Base-by-base conservation (phyloP, 495 filamentous ascomycete species). In the Aspergillus wentii region DNA sequence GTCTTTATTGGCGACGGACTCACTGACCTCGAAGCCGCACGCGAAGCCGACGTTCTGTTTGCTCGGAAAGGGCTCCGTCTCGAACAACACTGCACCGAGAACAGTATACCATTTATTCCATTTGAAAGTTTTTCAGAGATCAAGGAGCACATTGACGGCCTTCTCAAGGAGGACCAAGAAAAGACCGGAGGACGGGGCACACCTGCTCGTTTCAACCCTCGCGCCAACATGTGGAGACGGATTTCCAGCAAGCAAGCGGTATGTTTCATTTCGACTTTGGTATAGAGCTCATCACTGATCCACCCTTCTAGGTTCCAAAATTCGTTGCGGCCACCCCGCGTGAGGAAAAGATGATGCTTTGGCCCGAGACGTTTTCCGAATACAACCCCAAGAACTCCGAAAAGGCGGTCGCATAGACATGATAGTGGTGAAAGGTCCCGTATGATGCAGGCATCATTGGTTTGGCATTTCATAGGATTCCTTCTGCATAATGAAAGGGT, bases 1-100 rank as follows among this genome's bases (percentile, higher is more conserved):
- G 64, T 88, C 27, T 89, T 88, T 56, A 85, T 87, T 45, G 83
- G 85, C 34, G 85, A 88, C 56, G 85, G 85, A 2, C 81, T 89
- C 11, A 85, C 80, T 5, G 84, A 87, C 48, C 74, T 88, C 6
- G 72, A 84, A 0, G 84, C 84, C 11, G 82, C 84, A 0, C 69
- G 79, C 22, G 74, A 88, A 44, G 84, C 84, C 8, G 85, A 88
- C 52, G 81, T 88, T 1, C 74, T 88, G 20, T 89, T 89, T 47
- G 83, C 84, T 3, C 71, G 83, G 1, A 69, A 71, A 17, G 82
- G 83, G 4, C 62, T 88, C n/a, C 59, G 77, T 1, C 66, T 86
- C 2, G 83, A 86, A 54, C 77, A 84, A 52, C 81, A 85, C 58
- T 88, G 83, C 55, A 51, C 67, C 16, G 80, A 85, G 44, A 66